Conservation (phyloP, 306 rosid species). For the Rosa multiflora region DNA sequence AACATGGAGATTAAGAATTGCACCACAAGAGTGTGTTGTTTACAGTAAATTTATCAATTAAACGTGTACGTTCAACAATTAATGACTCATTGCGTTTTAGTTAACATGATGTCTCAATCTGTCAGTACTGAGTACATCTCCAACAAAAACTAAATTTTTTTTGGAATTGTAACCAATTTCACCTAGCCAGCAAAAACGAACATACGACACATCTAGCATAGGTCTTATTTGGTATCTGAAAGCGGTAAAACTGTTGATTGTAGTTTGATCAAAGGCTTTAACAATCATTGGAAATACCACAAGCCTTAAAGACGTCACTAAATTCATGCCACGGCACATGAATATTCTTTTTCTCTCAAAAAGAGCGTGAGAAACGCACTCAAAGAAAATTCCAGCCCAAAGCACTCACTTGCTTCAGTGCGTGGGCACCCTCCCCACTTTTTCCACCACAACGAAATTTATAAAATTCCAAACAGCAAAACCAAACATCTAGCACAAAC, state of each 20-base stretch:
- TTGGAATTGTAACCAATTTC: not conserved
- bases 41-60: too few species aligned
- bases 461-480: conserved; percentile 20
- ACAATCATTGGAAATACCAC: not conserved
- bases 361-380: conserved; percentile 63
- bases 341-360: conserved; percentile 22
- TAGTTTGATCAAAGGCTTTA: not conserved
- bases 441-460: conserved; percentile 6
- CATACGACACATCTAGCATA: not conserved
- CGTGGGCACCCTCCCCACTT: conserved; percentile 41
- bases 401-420: conserved; percentile 49
- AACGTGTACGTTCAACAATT: too few species aligned
- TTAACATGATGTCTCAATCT: too few species aligned
- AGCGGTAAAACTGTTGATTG: not conserved
- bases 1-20: too few species aligned
- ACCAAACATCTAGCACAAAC: conserved; percentile 2
- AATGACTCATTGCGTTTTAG: too few species aligned
- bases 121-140: too few species aligned
- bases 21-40: too few species aligned
- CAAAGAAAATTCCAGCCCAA: conserved; percentile 15
- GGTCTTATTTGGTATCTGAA: not conserved
- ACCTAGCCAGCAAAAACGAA: not conserved
- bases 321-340: not conserved
- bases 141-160: not conserved
- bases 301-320: not conserved